phyloP scores from a whole-genome alignment of 768 basidiomycete species.

The Austroboletus festivus region DNA sequence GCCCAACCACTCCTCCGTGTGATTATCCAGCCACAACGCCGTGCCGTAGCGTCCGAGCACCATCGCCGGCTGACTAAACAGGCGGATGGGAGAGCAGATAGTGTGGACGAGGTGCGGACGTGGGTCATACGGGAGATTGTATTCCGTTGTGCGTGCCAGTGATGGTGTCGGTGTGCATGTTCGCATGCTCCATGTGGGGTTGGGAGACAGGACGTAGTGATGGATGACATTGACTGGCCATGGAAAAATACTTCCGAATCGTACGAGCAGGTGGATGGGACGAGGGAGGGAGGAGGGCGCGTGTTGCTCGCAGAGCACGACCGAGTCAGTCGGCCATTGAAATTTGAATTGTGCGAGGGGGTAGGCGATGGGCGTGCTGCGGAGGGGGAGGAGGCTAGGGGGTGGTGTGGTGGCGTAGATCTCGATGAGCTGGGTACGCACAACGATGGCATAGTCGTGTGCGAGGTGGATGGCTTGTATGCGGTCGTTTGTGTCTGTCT shows the following conservation, averaged over 20 bases:
- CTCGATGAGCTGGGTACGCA: conserved; percentile 41
- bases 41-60: conserved; percentile 57
- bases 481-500: too few species aligned
- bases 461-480: conserved; percentile 42
- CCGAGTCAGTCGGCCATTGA: conserved; percentile 57
- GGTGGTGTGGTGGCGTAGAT: conserved; percentile 35
- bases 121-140: conserved; percentile 47
- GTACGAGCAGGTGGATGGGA: conserved; percentile 49
- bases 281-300: background rate
- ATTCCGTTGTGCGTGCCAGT: conserved; percentile 9
- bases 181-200: conserved; percentile 28
- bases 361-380: conserved; percentile 28
- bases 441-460: conserved; percentile 43
- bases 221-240: conserved; percentile 73
- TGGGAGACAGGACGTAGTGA: conserved; percentile 51
- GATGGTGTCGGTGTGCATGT: too few species aligned
- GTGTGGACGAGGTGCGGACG: conserved; percentile 35
- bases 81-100: conserved; percentile 53
- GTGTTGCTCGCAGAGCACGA: conserved; percentile 38
- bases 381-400: background rate
- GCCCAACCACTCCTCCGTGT: conserved; percentile 48
- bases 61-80: conserved; percentile 54
- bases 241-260: conserved; percentile 58
- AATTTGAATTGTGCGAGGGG: conserved; percentile 48
- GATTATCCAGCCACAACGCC: conserved; percentile 63